Conservation (phyloP, 2,329 filamentous ascomycete species). For the Nothopassalora personata region DNA sequence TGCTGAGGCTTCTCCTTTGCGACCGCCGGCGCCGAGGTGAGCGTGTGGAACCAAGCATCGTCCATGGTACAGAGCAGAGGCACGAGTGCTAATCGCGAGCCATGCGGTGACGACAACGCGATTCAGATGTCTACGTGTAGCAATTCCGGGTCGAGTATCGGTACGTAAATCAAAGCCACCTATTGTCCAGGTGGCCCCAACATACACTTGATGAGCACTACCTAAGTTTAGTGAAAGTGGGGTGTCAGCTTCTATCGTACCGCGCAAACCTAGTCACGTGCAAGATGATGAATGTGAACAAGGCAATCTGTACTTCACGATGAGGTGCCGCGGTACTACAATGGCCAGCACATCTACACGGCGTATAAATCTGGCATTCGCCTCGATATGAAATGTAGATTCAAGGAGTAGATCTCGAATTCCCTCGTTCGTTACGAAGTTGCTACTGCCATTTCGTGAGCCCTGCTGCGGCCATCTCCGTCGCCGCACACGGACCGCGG, state of each 20-base stretch:
- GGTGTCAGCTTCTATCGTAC: background rate
- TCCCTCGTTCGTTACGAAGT: no score
- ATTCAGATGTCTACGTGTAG: background rate
- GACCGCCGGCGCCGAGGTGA: slow-evolving; percentile 54
- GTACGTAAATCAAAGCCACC: no score
- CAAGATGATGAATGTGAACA: background rate
- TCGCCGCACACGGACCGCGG: background rate
- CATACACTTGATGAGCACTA: no score
- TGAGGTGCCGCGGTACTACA: background rate
- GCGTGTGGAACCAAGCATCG: slow-evolving; percentile 73
- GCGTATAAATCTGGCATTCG: background rate
- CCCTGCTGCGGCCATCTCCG: no score
- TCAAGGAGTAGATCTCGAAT: no score
- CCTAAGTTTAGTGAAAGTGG: no score
- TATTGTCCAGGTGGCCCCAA: no score
- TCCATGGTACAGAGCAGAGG: slow-evolving; percentile 41
- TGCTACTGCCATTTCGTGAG: no score
- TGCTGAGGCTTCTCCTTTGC: slow-evolving; percentile 51
- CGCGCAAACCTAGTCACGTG: background rate
- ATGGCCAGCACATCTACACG: background rate
- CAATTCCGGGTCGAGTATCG: background rate
- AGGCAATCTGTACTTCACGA: background rate
- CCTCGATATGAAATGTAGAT: background rate
- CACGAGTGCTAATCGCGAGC: background rate
- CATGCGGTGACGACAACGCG: background rate